phyloP scores from a whole-genome alignment of 768 basidiomycete genomes.

The Auriscalpium microsporum region DNA sequence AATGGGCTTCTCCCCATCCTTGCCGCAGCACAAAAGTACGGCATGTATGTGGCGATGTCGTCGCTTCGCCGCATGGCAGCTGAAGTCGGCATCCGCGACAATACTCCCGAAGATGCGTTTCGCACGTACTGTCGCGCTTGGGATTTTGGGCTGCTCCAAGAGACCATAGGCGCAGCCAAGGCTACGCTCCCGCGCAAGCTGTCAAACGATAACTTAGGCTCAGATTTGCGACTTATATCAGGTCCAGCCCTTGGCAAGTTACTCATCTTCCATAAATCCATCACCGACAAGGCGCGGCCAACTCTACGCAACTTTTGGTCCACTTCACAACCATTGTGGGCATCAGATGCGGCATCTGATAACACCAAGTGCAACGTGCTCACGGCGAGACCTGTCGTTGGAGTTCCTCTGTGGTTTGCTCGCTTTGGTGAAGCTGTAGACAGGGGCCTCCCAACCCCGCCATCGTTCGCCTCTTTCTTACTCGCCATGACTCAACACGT shows the following conservation, averaged over 20 bases:
- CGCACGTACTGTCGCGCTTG: not conserved
- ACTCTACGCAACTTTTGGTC: too few species aligned
- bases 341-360: too few species aligned
- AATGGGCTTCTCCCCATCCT: not conserved
- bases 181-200: not conserved
- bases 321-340: too few species aligned
- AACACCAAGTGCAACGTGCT: too few species aligned
- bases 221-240: not conserved
- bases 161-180: not conserved
- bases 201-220: not conserved
- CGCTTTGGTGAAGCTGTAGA: too few species aligned
- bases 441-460: too few species aligned
- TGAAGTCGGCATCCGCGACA: not conserved
- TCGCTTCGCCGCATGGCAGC: not conserved
- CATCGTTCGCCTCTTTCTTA: too few species aligned
- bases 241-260: not conserved
- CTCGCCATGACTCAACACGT: too few species aligned
- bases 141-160: not conserved
- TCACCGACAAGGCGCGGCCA: too few species aligned
- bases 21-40: not conserved
- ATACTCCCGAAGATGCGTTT: not conserved
- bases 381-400: too few species aligned
- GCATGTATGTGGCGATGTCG: not conserved
- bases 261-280: too few species aligned
- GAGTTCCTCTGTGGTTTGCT: too few species aligned